Evolutionary conservation across 176 grass and related monocot genomes (phyloP).

Genomic region (Poa annua): DNA sequence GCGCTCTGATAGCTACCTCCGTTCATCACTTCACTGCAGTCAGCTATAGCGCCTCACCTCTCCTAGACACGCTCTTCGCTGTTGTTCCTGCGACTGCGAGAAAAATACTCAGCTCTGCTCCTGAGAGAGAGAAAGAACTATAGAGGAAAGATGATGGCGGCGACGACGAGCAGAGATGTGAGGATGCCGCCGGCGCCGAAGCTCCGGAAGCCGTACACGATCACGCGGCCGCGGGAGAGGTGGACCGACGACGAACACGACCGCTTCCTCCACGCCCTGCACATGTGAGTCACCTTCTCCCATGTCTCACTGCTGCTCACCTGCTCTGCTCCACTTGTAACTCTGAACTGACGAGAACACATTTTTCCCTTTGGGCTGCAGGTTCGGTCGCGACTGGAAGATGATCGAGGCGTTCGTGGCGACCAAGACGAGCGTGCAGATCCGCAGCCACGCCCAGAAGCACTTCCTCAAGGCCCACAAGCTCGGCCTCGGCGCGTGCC

Average conservation of each 20-base stretch:
- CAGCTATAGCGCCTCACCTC: background rate
- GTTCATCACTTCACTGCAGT: background rate
- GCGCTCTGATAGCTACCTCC: background rate
- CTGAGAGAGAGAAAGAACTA: background rate
- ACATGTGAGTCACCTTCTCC: constrained; percentile 40
- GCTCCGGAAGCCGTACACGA: constrained; percentile 67
- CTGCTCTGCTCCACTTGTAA: background rate
- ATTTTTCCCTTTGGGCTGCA: background rate
- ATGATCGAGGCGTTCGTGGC: constrained; percentile 69
- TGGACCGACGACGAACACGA: constrained; percentile 75
- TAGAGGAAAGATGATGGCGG: background rate
- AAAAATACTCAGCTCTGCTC: background rate
- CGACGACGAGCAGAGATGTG: background rate
- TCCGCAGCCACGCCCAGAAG: constrained; percentile 79
- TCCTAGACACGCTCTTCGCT: background rate
- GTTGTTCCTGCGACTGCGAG: background rate
- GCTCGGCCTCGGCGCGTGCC: constrained; percentile 46
- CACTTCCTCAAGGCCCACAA: constrained; percentile 77
- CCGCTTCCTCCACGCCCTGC: constrained; percentile 64
- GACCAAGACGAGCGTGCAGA: constrained; percentile 76
- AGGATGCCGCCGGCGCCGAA: constrained; percentile 31
- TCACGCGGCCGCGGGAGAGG: constrained; percentile 63
- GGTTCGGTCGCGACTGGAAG: constrained; percentile 88
- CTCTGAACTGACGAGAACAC: background rate
- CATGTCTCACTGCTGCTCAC: background rate